phyloP scores from a whole-genome alignment of 495 filamentous ascomycete species.

The Daldinia grandis region DNA sequence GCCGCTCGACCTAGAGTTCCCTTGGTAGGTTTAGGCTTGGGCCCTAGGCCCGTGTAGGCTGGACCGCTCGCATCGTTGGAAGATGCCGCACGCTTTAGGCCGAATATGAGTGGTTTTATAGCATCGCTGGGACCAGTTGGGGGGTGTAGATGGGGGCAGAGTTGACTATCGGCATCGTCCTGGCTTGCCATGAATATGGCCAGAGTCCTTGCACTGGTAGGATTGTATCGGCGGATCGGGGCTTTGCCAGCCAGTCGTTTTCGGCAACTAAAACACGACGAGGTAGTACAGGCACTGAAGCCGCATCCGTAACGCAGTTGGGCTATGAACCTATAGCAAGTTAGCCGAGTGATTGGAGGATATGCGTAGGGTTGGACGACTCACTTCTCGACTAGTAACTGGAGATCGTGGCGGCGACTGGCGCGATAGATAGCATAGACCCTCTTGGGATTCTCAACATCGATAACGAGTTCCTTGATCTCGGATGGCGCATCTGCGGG shows the following conservation, averaged over 20 bases:
- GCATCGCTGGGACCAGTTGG: slow-evolving; percentile 52
- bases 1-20: neutral
- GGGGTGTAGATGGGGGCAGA: slow-evolving; percentile 67
- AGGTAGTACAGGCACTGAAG: slow-evolving; percentile 71
- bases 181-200: slow-evolving; percentile 81
- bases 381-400: slow-evolving; percentile 63
- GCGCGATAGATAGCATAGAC: slow-evolving; percentile 62
- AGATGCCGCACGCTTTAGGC: slow-evolving; percentile 41
- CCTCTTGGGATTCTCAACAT: slow-evolving; percentile 61
- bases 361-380: slow-evolving; percentile 23
- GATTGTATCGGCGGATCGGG: slow-evolving; percentile 76
- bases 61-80: slow-evolving; percentile 21
- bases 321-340: slow-evolving; percentile 71
- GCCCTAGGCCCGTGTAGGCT: slow-evolving; percentile 3
- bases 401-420: slow-evolving; percentile 61
- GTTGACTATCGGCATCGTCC: slow-evolving; percentile 75
- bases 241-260: slow-evolving; percentile 68
- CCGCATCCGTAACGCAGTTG: slow-evolving; percentile 88
- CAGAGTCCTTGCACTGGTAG: slow-evolving; percentile 75
- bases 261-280: slow-evolving; percentile 83
- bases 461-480: slow-evolving; percentile 57
- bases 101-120: slow-evolving; percentile 49
- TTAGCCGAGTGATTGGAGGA: slow-evolving; percentile 23
- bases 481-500: slow-evolving; percentile 61
- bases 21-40: slow-evolving; percentile 18